Percentiles rank a stretch among this genome's conserved stretches.
Evolutionary conservation across 2,329 filamentous ascomycete genomes (phyloP).

Genomic region (Mollisiaceae sp.): DNA sequence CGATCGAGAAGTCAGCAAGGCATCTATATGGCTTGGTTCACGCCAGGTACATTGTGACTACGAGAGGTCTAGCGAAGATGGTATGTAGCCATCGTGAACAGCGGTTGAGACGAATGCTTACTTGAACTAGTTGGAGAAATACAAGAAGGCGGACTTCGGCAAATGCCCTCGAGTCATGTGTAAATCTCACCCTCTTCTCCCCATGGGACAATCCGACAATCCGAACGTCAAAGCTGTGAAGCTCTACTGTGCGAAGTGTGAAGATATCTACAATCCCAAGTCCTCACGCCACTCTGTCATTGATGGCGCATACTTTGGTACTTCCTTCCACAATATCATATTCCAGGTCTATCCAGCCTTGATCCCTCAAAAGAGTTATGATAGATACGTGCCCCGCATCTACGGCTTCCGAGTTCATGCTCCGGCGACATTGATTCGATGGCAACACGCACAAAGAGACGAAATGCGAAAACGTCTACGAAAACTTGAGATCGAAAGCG

Average conservation of each 20-base stretch:
- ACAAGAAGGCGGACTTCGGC: slow-evolving; percentile 97
- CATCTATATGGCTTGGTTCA: slow-evolving; percentile 97
- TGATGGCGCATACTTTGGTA: slow-evolving; percentile 97
- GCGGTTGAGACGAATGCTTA: not conserved
- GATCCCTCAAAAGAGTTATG: slow-evolving; percentile 81
- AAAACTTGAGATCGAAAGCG: slow-evolving; percentile 75
- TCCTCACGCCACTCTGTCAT: slow-evolving; percentile 94
- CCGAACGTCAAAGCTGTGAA: slow-evolving; percentile 90
- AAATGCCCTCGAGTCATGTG: slow-evolving; percentile 98
- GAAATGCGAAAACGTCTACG: slow-evolving; percentile 80
- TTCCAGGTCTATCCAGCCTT: slow-evolving; percentile 97
- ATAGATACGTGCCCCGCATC: slow-evolving; percentile 86
- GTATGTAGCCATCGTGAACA: slow-evolving; percentile 55
- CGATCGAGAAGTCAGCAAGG: slow-evolving; percentile 95
- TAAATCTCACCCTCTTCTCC: slow-evolving; percentile 88
- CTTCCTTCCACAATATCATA: slow-evolving; percentile 97
- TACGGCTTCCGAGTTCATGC: slow-evolving; percentile 98
- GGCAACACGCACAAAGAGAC: slow-evolving; percentile 83
- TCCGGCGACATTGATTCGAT: slow-evolving; percentile 82
- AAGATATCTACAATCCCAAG: slow-evolving; percentile 99
- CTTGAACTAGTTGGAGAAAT: slow-evolving; percentile 82
- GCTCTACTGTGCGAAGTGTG: slow-evolving; percentile 95
- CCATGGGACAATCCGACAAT: slow-evolving; percentile 91
- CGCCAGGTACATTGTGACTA: slow-evolving; percentile 95
- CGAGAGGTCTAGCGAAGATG: slow-evolving; percentile 93